Base-by-base conservation (phyloP, 75 land plant species). In the Chamaecyparis obtusa region DNA sequence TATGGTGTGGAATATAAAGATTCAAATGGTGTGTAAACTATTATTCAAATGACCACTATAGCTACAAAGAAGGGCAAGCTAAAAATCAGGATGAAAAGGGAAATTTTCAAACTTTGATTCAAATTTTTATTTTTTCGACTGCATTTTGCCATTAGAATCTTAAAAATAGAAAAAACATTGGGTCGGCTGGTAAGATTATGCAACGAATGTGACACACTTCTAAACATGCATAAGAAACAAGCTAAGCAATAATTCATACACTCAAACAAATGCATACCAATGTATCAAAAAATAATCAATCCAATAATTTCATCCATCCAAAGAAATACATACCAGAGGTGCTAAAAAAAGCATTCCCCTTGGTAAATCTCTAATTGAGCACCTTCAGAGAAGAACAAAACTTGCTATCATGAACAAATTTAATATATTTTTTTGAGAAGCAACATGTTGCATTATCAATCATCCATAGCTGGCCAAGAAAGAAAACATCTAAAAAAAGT, bases 261-360 rank as follows among this genome's bases (percentile, higher is more conserved):
- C 69, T 64, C n/a, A 64, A 21, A 21, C 27, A 5, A 57, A 64
- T 64, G 9, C n/a, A 27, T 64, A 27, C 69, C n/a, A 64, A 64
- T 27, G n/a, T 64, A 27, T 64, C 27, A 64, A 64, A 64, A 74
- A 33, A 71, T 71, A 10, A 72, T 30, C 0, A 10, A 72, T 32
- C 2, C 11, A 32, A 32, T 72, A 32, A 32, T 30, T 72, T 32
- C 75, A n/a, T 32, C 0, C 32, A 72, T 9, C 35, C 32, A 72
- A 74, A 74, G 3, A 32, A 33, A 30, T 33, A 74, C 36, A 74
- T 14, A 74, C 36, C 76, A 74, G 16, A 74, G 36, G 33, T 32
- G 33, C 76, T 74, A 30, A 74, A 74, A 49, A 71, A 74, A 74
- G 76, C 13, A 74, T 64, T 64, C 69, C 69, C 69, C 69, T 64